These are phyloP conservation scores for Neckera pumila DNA, from an alignment of 225 moss, liverwort and hornwort species.

Conservation along the genomic window DNA sequence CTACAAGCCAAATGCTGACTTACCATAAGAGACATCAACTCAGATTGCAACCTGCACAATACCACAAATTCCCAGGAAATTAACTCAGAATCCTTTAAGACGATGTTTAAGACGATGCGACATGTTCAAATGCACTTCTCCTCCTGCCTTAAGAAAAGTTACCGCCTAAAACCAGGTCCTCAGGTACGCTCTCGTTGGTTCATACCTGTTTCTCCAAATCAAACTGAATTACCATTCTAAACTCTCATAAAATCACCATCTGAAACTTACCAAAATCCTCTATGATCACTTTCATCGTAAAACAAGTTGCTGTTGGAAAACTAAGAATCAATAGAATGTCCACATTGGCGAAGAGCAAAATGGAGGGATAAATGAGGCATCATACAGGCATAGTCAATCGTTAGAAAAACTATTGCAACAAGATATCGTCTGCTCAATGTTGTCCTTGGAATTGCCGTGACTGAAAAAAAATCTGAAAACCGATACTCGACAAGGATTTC, in stretches of 20 bases:
- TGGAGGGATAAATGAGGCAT: no score
- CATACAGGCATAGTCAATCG: no score
- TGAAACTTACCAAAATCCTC: no score
- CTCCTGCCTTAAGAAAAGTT: background rate
- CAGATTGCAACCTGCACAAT: slow-evolving; percentile 87
- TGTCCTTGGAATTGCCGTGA: background rate
- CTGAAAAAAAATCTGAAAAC: no score
- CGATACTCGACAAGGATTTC: background rate
- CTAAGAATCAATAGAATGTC: background rate
- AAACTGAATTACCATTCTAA: background rate
- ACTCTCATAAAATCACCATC: no score
- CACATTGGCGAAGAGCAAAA: background rate
- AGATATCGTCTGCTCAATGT: background rate
- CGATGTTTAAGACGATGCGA: background rate
- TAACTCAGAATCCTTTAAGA: background rate
- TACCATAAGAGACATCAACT: slow-evolving; percentile 99
- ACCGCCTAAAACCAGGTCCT: background rate
- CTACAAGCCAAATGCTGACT: background rate
- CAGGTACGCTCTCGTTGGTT: background rate
- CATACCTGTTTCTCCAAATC: no score
- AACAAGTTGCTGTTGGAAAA: no score
- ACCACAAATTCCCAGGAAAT: background rate
- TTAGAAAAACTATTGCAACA: background rate
- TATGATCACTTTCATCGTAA: no score
- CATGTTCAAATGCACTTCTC: background rate